These are phyloP conservation scores for Niveomyces coronatus DNA, from an alignment of 2,329 filamentous ascomycete genomes.

Conservation along the genomic window DNA sequence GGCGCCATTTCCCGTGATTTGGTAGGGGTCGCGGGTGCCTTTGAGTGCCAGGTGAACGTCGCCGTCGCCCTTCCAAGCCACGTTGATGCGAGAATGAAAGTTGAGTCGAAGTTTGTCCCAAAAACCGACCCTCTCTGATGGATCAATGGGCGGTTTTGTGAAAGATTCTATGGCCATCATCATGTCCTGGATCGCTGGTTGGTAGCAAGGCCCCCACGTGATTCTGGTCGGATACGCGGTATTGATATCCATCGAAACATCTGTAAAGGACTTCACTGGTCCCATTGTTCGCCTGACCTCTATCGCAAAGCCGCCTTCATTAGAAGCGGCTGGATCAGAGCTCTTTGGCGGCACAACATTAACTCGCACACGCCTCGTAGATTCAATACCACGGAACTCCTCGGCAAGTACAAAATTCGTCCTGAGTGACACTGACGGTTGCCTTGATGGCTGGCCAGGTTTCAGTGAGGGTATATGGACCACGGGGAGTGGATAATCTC, in stretches of 20 bases:
- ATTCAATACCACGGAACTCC: slow-evolving; percentile 74
- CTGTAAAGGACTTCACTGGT: slow-evolving; percentile 91
- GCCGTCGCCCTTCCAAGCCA: slow-evolving; percentile 90
- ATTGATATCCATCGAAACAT: slow-evolving; percentile 87
- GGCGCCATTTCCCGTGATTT: slow-evolving; percentile 82
- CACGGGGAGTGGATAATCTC: slow-evolving; percentile 89
- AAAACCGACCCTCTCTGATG: slow-evolving; percentile 88
- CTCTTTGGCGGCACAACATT: slow-evolving; percentile 66
- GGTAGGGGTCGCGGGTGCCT: slow-evolving; percentile 84
- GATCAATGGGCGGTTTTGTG: slow-evolving; percentile 88
- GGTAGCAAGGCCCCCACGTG: slow-evolving; percentile 95
- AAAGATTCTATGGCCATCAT: slow-evolving; percentile 99
- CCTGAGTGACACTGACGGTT: slow-evolving; percentile 73
- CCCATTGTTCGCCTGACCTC: slow-evolving; percentile 86
- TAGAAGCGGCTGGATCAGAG: slow-evolving; percentile 43
- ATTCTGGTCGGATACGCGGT: slow-evolving; percentile 85
- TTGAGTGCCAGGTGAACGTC: slow-evolving; percentile 92
- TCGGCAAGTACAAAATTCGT: slow-evolving; percentile 95
- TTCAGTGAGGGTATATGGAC: slow-evolving; percentile 82
- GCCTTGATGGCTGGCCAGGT: slow-evolving; percentile 63
- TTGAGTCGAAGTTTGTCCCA: slow-evolving; percentile 97
- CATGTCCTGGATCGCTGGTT: slow-evolving; percentile 97
- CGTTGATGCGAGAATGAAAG: slow-evolving; percentile 82
- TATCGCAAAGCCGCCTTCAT: slow-evolving; percentile 62
- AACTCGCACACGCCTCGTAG: slow-evolving; percentile 69